Evolutionary conservation across 2,329 filamentous ascomycete genomes (phyloP).

Genomic region (Xylaria sp.): DNA sequence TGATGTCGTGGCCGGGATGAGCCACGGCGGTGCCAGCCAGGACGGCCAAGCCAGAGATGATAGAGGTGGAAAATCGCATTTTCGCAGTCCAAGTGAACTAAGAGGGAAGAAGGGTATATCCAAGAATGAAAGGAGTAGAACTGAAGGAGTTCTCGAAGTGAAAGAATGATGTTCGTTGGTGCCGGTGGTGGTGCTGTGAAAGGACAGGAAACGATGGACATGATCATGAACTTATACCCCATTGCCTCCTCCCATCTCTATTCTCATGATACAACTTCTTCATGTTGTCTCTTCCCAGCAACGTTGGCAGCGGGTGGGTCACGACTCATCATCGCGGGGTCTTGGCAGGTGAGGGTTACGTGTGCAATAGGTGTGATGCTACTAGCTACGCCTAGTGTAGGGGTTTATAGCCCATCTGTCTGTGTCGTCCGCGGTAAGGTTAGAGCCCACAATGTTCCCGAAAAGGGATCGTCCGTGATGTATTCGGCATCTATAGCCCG

Average conservation of each 20-base stretch:
- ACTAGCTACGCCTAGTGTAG: conserved; percentile 3
- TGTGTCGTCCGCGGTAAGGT: not conserved
- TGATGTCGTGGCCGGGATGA: conserved; percentile 53
- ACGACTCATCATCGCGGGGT: conserved; percentile 18
- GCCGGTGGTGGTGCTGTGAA: not conserved
- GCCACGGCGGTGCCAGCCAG: conserved; percentile 34
- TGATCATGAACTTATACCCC: conserved; percentile 8
- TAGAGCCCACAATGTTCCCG: not conserved
- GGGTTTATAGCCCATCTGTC: not conserved
- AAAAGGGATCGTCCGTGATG: conserved; percentile 8
- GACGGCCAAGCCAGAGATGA: conserved; percentile 26
- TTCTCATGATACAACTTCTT: not conserved
- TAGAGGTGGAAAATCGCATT: conserved; percentile 32
- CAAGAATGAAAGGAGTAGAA: conserved; percentile 5
- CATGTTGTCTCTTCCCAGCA: not conserved
- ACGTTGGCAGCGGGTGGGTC: conserved; percentile 10
- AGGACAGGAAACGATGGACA: not conserved
- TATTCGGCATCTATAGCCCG: conserved; percentile 8
- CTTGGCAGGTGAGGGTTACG: conserved; percentile 22
- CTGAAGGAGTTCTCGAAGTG: not conserved
- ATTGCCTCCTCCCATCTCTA: not conserved
- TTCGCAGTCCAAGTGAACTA: conserved; percentile 10
- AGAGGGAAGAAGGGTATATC: conserved; percentile 1
- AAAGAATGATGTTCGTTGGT: conserved; percentile 10
- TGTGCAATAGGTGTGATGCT: conserved; percentile 6